phyloP scores from a whole-genome alignment of 1,284 basidiomycete species.

The Heterobasidion annosum region DNA sequence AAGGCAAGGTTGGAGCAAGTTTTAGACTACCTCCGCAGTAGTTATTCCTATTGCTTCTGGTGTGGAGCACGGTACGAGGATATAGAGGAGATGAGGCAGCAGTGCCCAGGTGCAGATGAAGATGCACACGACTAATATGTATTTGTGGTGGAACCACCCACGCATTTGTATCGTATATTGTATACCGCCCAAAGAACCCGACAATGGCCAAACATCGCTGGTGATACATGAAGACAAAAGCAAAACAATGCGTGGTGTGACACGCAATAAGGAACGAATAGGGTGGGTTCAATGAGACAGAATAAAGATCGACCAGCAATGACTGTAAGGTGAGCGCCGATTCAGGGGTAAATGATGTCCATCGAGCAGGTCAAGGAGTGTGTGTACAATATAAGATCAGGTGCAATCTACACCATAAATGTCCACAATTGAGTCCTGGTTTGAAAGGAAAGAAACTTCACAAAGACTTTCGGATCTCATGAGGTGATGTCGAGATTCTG shows the following conservation, averaged over 20 bases:
- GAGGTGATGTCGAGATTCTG: neutral
- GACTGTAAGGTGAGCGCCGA: too few species aligned
- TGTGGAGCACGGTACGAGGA: slow-evolving; percentile 71
- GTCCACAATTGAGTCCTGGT: too few species aligned
- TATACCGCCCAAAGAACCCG: neutral
- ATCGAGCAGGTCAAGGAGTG: too few species aligned
- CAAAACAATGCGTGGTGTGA: neutral
- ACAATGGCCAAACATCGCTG: neutral
- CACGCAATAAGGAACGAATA: too few species aligned
- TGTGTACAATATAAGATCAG: too few species aligned
- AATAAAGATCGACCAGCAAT: too few species aligned
- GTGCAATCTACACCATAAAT: too few species aligned
- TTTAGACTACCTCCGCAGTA: slow-evolving; percentile 62
- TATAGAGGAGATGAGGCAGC: slow-evolving; percentile 46
- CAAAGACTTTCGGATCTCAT: neutral
- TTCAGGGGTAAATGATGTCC: too few species aligned
- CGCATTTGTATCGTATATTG: neutral
- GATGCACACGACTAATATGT: slow-evolving; percentile 63
- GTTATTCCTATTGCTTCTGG: slow-evolving; percentile 78
- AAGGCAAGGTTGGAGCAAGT: slow-evolving; percentile 60
- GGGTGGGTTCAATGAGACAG: too few species aligned
- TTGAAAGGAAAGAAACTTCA: too few species aligned
- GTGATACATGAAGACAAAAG: neutral
- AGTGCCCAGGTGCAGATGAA: slow-evolving; percentile 73
- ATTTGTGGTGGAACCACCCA: neutral